These are phyloP conservation scores for Cyclotella distinguenda DNA, from an alignment of 108 stramenopile species.

Conservation along the genomic window DNA sequence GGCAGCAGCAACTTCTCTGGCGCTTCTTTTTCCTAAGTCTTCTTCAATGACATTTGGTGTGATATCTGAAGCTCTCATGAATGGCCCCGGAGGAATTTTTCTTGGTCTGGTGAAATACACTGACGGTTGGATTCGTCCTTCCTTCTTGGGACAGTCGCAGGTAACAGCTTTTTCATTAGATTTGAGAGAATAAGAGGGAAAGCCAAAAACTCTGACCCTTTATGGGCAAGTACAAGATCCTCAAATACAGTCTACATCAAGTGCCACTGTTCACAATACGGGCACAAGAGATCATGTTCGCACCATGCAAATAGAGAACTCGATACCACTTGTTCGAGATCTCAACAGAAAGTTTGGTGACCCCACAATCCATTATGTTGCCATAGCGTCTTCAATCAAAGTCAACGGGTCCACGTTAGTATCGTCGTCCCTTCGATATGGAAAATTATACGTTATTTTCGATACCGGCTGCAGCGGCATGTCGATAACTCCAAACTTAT, in stretches of 20 bases:
- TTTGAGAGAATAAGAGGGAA: slow-evolving; percentile 19
- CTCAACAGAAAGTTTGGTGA: slow-evolving; percentile 57
- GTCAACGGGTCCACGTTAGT: slow-evolving; percentile 49
- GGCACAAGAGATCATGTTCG: neutral
- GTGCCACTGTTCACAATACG: neutral
- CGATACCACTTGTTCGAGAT: slow-evolving; percentile 50
- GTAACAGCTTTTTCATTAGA: slow-evolving; percentile 42
- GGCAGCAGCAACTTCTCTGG: neutral
- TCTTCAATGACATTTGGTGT: slow-evolving; percentile 43
- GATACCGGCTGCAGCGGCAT: slow-evolving; percentile 49
- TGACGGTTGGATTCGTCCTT: slow-evolving; percentile 40
- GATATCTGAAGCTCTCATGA: slow-evolving; percentile 36
- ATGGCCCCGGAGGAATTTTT: slow-evolving; percentile 46
- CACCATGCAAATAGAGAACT: slow-evolving; percentile 3
- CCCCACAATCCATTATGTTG: slow-evolving; percentile 65
- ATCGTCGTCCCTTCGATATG: slow-evolving; percentile 9
- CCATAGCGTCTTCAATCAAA: slow-evolving; percentile 42
- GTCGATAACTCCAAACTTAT: slow-evolving; percentile 28
- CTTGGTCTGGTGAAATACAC: slow-evolving; percentile 47
- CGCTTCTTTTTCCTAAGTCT: slow-evolving; percentile 21
- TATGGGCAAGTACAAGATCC: slow-evolving; percentile 19
- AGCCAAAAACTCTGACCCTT: slow-evolving; percentile 37
- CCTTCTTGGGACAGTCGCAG: slow-evolving; percentile 43
- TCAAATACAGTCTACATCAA: slow-evolving; percentile 4
- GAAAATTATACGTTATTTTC: slow-evolving; percentile 41